Percentiles rank a stretch among this genome's conserved stretches.
phyloP scores from a whole-genome alignment of 1,139 yeast species.

The Kodamaea plutei region DNA sequence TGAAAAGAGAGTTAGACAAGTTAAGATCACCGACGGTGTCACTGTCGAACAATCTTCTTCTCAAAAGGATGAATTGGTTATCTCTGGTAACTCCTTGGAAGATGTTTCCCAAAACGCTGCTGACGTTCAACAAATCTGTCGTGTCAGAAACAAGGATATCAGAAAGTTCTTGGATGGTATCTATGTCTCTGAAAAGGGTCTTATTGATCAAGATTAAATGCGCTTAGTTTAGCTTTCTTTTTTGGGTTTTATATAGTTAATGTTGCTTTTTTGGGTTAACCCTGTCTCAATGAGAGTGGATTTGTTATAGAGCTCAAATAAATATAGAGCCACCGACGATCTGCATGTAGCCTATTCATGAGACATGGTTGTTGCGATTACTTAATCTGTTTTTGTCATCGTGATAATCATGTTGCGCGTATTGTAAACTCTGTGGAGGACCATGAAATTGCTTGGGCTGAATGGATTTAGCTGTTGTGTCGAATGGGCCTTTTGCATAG shows the following conservation, averaged over 20 bases:
- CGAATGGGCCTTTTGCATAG: too few species aligned
- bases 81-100: slow-evolving; percentile 96
- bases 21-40: slow-evolving; percentile 87
- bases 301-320: slow-evolving; percentile 51
- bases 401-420: too few species aligned
- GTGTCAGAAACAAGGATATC: slow-evolving; percentile 99
- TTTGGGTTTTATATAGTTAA: slow-evolving; percentile 30
- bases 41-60: slow-evolving; percentile 70
- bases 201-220: slow-evolving; percentile 62
- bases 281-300: slow-evolving; percentile 39
- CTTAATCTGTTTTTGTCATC: too few species aligned
- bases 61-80: slow-evolving; percentile 92
- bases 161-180: slow-evolving; percentile 99
- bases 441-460: slow-evolving; percentile 2
- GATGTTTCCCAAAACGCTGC: slow-evolving; percentile 98
- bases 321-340: slow-evolving; percentile 64
- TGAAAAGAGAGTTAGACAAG: slow-evolving; percentile 92
- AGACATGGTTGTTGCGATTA: slow-evolving; percentile 4
- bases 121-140: slow-evolving; percentile 95
- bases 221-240: slow-evolving; percentile 14
- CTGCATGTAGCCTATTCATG: slow-evolving; percentile 30
- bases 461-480: slow-evolving; percentile 9
- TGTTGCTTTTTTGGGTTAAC: slow-evolving; percentile 28
- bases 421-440: too few species aligned
- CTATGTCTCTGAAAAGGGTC: slow-evolving; percentile 96